Base-by-base conservation (phyloP, 2,329 filamentous ascomycete species). In the Sclerotinia glacialis region DNA sequence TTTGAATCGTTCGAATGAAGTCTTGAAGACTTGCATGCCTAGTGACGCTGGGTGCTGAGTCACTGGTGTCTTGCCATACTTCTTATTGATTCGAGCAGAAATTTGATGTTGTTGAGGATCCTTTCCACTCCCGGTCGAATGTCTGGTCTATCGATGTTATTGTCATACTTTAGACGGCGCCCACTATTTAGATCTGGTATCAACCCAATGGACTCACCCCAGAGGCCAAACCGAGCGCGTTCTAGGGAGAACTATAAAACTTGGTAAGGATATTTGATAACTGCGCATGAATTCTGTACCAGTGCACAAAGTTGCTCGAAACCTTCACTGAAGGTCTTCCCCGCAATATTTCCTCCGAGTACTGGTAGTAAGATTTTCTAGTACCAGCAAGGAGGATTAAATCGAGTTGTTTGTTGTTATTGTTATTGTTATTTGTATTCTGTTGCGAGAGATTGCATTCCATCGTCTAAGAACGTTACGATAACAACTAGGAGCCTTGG, bases 221-320 rank as follows among this genome's bases (percentile, higher is more conserved):
- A 70, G 9, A 70, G 53, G 5, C 49, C 53, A 28, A 69, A 71
- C 44, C 65, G 26, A 54, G 60, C 50, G 26, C 59, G 47, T 26
- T 70, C 59, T 2, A 68, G 37, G 1, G 53, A 59, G 37, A 72
- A 65, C 23, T 65, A 31, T n/a, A 3, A 46, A 8, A 3, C 0
- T 5, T 37, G 21, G 42, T 21, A 9, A 40, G 2, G 2, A 12
- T 14, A 42, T 9, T 6, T 4, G 14, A 14, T 4, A 44, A 53
- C 5, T 56, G 18, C 34, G 34, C 9, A 37, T 11, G 12, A 47
- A 37, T 49, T 5, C 21, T 28, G 63, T 61, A 64, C 34, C 31
- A 69, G 28, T 40, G 69, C 50, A 64, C 66, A 73, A 12, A 73
- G 65, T 4, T 70, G 70, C 52, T 74, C 71, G 28, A 72, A 72